A percentile compares a stretch with the other conserved stretches of the same genome.
These are phyloP conservation scores for Lachnellula hyalina DNA, from an alignment of 2,329 filamentous ascomycete genomes.

Conservation along the genomic window DNA sequence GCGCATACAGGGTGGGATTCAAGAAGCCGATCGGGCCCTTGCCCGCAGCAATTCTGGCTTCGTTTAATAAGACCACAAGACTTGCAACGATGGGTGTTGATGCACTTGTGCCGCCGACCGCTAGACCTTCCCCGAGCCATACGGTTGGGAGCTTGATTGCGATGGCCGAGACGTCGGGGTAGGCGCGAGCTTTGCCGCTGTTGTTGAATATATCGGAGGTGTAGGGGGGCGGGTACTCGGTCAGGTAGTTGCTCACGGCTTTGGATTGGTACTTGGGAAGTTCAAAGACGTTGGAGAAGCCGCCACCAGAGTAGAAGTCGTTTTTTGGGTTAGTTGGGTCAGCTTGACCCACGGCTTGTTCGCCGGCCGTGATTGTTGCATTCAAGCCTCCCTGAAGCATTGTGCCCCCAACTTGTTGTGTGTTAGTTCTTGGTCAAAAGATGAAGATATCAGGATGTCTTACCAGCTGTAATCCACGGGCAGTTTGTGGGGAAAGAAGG, in stretches of 20 bases:
- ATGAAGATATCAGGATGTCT: slow-evolving; percentile 26
- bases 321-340: slow-evolving; percentile 26
- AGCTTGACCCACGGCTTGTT: slow-evolving; percentile 32
- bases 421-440: not conserved
- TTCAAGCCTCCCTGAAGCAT: not conserved
- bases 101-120: slow-evolving; percentile 23
- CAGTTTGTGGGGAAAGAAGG: slow-evolving; percentile 61
- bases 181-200: slow-evolving; percentile 19
- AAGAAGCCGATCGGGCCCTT: slow-evolving; percentile 35
- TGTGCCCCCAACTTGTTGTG: not conserved
- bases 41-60: slow-evolving; percentile 30
- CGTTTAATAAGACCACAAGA: slow-evolving; percentile 41
- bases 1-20: slow-evolving; percentile 28
- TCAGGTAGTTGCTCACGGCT: slow-evolving; percentile 20
- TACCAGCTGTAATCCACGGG: slow-evolving; percentile 61
- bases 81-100: slow-evolving; percentile 52
- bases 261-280: slow-evolving; percentile 25
- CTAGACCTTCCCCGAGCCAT: slow-evolving; percentile 11
- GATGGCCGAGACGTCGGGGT: slow-evolving; percentile 25
- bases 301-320: slow-evolving; percentile 38
- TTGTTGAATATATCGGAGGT: slow-evolving; percentile 18
- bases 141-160: slow-evolving; percentile 19
- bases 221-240: slow-evolving; percentile 15
- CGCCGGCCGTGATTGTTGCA: slow-evolving; percentile 41
- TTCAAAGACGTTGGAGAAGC: slow-evolving; percentile 41